Conservation (phyloP, 23 red algal species). For the Gracilaria caudata region DNA sequence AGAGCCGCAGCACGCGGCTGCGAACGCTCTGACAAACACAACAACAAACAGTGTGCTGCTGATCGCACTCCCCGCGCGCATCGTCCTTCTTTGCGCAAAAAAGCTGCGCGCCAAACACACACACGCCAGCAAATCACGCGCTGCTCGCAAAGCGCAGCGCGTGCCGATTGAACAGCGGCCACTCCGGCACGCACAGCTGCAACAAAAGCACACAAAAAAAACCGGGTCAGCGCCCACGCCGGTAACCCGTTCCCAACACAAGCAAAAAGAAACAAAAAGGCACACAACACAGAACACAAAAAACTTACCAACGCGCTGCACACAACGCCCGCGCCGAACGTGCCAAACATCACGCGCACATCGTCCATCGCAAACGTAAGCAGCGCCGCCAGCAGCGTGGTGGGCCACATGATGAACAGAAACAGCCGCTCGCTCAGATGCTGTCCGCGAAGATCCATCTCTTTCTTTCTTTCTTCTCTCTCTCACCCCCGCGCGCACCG, state of each 20-base stretch:
- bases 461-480: too few relatives aligned
- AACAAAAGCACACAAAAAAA: background rate
- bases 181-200: conserved; percentile 57
- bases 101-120: too few relatives aligned
- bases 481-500: too few relatives aligned
- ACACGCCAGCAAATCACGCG: too few relatives aligned
- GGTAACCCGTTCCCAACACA: too few relatives aligned
- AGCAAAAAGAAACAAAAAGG: background rate
- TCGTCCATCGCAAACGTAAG: conserved; percentile 46
- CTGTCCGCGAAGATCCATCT: conserved; percentile 62
- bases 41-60: too few relatives aligned
- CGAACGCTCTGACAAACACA: too few relatives aligned
- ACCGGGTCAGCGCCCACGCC: too few relatives aligned
- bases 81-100: too few relatives aligned
- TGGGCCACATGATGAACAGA: conserved; percentile 41
- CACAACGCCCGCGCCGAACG: conserved; percentile 28
- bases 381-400: conserved; percentile 34
- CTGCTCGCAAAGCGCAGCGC: conserved; percentile 33
- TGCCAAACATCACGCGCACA: conserved; percentile 39
- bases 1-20: too few relatives aligned
- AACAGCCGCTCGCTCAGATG: conserved; percentile 38
- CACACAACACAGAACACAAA: background rate
- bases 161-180: conserved; percentile 31
- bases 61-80: too few relatives aligned
- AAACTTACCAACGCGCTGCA: conserved; percentile 20